Conservation (phyloP, 352 stramenopile species). For the Phytophthora pluvialis region DNA sequence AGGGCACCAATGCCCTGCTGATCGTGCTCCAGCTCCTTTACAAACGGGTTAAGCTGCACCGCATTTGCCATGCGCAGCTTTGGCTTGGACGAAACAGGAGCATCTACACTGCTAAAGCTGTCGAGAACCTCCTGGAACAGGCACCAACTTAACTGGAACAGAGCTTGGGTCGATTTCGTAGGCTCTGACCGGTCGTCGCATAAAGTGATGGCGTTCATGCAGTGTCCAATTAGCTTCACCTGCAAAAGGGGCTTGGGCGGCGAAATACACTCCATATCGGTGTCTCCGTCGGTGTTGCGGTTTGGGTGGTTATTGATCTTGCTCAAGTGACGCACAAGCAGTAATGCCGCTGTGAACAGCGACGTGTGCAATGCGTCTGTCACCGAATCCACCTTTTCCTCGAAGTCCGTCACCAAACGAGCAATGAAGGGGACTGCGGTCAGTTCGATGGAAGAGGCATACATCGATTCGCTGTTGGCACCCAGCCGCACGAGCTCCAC, state of each 20-base stretch:
- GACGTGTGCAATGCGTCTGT: slow-evolving; percentile 43
- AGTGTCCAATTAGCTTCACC: slow-evolving; percentile 64
- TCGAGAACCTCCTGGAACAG: slow-evolving; percentile 66
- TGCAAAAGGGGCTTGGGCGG: slow-evolving; percentile 37
- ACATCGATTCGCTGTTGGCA: slow-evolving; percentile 13
- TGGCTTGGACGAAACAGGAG: slow-evolving; percentile 14
- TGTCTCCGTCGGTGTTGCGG: slow-evolving; percentile 6
- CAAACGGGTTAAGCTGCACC: slow-evolving; percentile 50
- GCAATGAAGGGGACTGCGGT: slow-evolving; percentile 37
- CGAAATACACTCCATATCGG: slow-evolving; percentile 25
- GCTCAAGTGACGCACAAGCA: slow-evolving; percentile 60
- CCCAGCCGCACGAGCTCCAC: slow-evolving; percentile 20
- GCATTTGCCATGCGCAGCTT: slow-evolving; percentile 47
- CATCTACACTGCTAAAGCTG: slow-evolving; percentile 37
- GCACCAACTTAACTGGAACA: slow-evolving; percentile 76
- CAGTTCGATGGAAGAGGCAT: neutral
- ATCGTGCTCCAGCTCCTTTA: slow-evolving; percentile 59
- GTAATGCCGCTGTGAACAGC: slow-evolving; percentile 55
- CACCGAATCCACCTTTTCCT: slow-evolving; percentile 34
- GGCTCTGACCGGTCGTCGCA: slow-evolving; percentile 37
- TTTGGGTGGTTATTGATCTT: slow-evolving; percentile 22
- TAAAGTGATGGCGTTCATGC: slow-evolving; percentile 52
- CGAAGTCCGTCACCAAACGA: slow-evolving; percentile 39
- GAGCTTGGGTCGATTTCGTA: slow-evolving; percentile 21
- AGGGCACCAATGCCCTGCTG: slow-evolving; percentile 53